Evolutionary conservation across 2,329 filamentous ascomycete species (phyloP), one percentile per base, ranked within the genome.

Genomic region (Bipolaris bicolor): DNA sequence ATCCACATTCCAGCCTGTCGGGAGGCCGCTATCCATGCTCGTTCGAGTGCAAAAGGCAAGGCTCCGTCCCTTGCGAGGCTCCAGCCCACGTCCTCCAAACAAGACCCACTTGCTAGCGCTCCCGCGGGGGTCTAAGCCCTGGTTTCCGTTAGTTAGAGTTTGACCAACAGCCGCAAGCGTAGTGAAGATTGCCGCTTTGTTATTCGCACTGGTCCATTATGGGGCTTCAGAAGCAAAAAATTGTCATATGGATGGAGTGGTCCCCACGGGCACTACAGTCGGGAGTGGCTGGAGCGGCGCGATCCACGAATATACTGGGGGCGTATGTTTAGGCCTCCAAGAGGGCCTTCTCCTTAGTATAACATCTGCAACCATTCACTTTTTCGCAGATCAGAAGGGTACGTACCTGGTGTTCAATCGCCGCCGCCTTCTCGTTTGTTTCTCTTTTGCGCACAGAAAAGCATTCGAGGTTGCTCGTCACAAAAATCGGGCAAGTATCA

Each of bases 191-290:
- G 44, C 49, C 54, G 31, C 29, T 37, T 44, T 15, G 29, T 44
- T 36, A 3, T 37, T 53, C 37, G 15, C 16, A 44, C 44, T 55
- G 47, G 47, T 43, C 40, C 46, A 51, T 45, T 50, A 37, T 44
- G 49, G 49, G 40, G 36, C 52, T 48, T 24, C 37, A 53, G 39
- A 52, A 52, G 49, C 49, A 52, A 52, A 52, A 51, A 52, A 52
- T 7, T 7, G 40, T 45, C 40, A 36, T 45, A 53, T 26, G 40
- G 18, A 43, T 24, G 44, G 36, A 49, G 41, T 7, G 11, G 43
- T 16, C 36, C 29, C 49, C 46, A 53, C 34, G 51, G 49, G 49
- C 22, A 40, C 31, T 39, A 34, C 36, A n/a, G 24, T 31, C 36
- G 54, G 54, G 36, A 48, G 49, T 34, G 54, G 43, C 43, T 46